Percentiles rank a stretch among this genome's conserved stretches.
Evolutionary conservation across 495 filamentous ascomycete genomes (phyloP).

Genomic region (Xylaria longipes): DNA sequence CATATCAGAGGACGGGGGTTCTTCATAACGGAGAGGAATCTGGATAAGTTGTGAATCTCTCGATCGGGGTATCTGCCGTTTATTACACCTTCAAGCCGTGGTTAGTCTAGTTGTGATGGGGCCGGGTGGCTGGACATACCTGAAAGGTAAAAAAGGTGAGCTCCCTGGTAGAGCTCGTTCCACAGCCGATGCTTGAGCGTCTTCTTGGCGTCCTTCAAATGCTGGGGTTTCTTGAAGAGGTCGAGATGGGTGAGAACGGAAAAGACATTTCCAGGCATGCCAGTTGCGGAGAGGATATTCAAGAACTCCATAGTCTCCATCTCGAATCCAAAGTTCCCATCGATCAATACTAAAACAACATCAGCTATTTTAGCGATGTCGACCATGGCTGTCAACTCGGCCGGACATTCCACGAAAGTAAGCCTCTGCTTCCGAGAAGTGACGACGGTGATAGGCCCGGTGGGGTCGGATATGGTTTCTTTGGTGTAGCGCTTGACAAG

Average conservation of each 20-base stretch:
- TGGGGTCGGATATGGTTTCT: conserved; percentile 86
- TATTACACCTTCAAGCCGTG: conserved; percentile 88
- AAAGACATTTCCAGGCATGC: conserved; percentile 98
- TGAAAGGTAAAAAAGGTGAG: conserved; percentile 94
- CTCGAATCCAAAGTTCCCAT: conserved; percentile 97
- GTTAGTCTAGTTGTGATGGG: background rate
- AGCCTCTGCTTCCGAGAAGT: conserved; percentile 91
- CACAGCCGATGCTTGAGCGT: conserved; percentile 93
- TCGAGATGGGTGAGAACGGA: conserved; percentile 96
- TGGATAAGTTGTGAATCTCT: conserved; percentile 91
- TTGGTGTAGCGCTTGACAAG: conserved; percentile 94
- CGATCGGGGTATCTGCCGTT: conserved; percentile 97
- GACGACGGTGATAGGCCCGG: conserved; percentile 91
- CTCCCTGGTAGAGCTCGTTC: conserved; percentile 95
- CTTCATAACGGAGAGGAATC: conserved; percentile 98
- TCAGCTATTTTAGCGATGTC: conserved; percentile 96
- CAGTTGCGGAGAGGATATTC: conserved; percentile 84
- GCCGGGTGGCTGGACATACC: background rate
- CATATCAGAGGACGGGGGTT: conserved; percentile 95
- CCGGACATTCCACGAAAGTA: conserved; percentile 95
- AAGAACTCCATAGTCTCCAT: conserved; percentile 99
- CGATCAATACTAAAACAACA: conserved; percentile 95
- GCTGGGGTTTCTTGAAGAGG: conserved; percentile 89
- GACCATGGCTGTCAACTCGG: conserved; percentile 93
- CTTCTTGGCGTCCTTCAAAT: conserved; percentile 90